Percentiles rank a stretch among this genome's conserved stretches.
Evolutionary conservation across 768 basidiomycete species (phyloP).

Genomic region (Suillus discolor): DNA sequence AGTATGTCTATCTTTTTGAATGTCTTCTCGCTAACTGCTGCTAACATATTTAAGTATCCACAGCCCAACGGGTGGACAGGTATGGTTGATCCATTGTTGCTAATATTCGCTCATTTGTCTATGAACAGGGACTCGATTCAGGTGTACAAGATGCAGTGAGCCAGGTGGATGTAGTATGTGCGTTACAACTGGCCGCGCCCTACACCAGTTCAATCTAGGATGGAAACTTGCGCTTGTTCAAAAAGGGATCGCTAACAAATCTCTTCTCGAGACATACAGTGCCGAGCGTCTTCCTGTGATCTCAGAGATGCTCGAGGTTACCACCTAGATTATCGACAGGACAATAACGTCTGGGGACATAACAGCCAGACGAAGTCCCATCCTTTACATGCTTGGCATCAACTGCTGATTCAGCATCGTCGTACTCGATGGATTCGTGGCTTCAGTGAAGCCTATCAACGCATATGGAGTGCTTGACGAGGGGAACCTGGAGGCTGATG

Average conservation of each 20-base stretch:
- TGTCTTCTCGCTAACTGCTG: no score
- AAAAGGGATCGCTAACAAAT: slow-evolving; percentile 31
- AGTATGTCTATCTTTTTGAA: background rate
- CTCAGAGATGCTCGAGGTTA: background rate
- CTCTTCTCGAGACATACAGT: slow-evolving; percentile 40
- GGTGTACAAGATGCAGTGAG: slow-evolving; percentile 28
- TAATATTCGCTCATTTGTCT: background rate
- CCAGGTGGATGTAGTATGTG: slow-evolving; percentile 14
- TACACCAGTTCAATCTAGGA: slow-evolving; percentile 37
- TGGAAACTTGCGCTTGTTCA: slow-evolving; percentile 45
- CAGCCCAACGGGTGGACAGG: slow-evolving; percentile 24
- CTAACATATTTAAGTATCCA: slow-evolving; percentile 15
- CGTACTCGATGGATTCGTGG: no score
- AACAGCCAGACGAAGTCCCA: no score
- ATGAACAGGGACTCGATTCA: slow-evolving; percentile 22
- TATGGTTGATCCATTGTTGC: background rate
- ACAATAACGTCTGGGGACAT: no score
- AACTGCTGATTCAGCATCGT: no score
- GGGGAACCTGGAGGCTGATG: no score
- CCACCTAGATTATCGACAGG: no score
- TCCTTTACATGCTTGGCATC: no score
- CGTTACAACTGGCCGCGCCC: background rate
- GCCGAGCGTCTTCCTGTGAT: slow-evolving; percentile 45
- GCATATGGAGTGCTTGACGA: no score
- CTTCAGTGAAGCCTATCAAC: no score